Conservation (phyloP, 345 rosid genomes). For the Eucalyptus victrix region DNA sequence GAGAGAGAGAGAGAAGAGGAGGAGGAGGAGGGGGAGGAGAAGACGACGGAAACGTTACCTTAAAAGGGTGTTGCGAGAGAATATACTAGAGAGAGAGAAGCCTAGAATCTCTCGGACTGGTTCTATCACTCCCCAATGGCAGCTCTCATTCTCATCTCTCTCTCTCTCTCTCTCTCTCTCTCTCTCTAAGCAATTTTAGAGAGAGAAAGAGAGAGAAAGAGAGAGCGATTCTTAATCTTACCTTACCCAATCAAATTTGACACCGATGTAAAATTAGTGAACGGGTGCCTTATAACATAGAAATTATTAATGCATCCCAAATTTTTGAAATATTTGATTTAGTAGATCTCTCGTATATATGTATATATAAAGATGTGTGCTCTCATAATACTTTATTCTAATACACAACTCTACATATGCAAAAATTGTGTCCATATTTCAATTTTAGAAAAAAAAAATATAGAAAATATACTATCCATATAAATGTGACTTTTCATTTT, state of each 20-base stretch:
- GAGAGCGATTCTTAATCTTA: background rate
- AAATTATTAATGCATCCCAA: background rate
- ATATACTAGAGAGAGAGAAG: background rate
- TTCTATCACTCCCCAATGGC: background rate
- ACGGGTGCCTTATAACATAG: background rate
- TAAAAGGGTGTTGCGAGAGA: background rate
- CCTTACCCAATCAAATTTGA: background rate
- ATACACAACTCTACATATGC: background rate
- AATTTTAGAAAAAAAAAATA: background rate
- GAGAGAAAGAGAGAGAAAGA: background rate
- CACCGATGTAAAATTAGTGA: background rate
- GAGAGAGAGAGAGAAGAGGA: background rate
- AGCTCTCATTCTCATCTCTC: background rate
- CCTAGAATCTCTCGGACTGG: background rate
- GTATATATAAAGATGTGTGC: background rate
- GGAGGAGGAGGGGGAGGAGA: background rate
- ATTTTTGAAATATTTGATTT: too few species aligned
- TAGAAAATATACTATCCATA: background rate
- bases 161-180: background rate
- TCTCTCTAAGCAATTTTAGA: background rate
- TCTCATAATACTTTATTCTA: background rate
- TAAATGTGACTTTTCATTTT: background rate
- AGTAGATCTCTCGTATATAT: too few species aligned
- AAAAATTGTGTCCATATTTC: background rate
- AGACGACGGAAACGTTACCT: background rate